These are phyloP conservation scores for Fusarium oligoseptatum DNA, from an alignment of 2,329 filamentous ascomycete species.

Conservation along the genomic window DNA sequence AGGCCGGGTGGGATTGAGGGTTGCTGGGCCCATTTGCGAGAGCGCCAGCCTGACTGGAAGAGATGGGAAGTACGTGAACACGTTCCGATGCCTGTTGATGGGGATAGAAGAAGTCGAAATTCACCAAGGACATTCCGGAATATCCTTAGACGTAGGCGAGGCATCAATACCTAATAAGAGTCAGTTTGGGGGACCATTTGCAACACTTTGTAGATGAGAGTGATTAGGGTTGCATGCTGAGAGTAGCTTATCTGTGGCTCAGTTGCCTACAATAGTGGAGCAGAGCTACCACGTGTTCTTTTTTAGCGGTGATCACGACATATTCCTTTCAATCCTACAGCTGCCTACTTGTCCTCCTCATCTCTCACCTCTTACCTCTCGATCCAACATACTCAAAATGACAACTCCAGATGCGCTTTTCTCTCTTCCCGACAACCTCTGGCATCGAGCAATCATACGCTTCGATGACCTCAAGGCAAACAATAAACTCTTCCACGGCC, in stretches of 20 bases:
- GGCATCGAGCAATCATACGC: background rate
- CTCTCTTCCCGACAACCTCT: background rate
- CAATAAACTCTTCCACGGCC: background rate
- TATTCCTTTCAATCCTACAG: background rate
- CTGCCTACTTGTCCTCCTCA: background rate
- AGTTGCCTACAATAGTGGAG: background rate
- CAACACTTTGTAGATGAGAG: background rate
- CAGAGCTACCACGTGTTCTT: background rate
- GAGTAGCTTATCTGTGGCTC: background rate
- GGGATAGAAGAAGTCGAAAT: background rate
- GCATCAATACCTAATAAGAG: background rate
- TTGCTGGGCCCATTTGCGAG: background rate
- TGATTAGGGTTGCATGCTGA: background rate
- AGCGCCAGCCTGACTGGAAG: background rate
- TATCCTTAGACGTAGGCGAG: background rate
- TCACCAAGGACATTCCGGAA: background rate
- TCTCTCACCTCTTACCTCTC: background rate
- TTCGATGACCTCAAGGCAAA: background rate
- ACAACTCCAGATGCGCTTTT: background rate
- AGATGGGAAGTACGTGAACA: background rate
- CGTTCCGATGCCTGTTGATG: rapidly evolving
- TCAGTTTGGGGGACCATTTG: background rate
- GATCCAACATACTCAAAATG: background rate
- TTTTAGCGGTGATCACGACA: background rate
- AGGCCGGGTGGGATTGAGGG: background rate